Evolutionary conservation across 2,329 filamentous ascomycete genomes (phyloP), one percentile per base, ranked within the genome.

Genomic region (Fusarium acutatum): DNA sequence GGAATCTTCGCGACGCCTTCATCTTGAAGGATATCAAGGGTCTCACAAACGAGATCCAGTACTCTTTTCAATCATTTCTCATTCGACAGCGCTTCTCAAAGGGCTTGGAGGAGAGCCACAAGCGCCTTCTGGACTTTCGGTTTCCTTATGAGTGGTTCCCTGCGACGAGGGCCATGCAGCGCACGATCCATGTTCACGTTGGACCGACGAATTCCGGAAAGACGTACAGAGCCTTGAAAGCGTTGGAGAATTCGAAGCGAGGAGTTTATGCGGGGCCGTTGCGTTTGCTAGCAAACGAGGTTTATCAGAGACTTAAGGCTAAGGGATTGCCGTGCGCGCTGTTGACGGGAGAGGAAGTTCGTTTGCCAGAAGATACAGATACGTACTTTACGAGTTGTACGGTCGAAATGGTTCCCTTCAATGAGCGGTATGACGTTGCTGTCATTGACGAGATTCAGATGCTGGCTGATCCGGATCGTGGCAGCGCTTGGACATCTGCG

Each of bases 361-460:
- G 93, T 59, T 83, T 93, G 14, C 91, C 94, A 1, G 85, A 90
- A 53, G 84, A 88, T 15, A 83, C 84, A 3, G 85, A 91, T 58
- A 82, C 83, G 8, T 87, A 87, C 69, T 92, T 97, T 78, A 88
- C 88, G 64, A 96, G 94, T 79, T 98, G 96, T 79, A 99, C 96
- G 0, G 96, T 99, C 7, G 96, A 99, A 81, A 99, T 99, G 89
- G 83, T 88, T 13, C 88, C 88, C 4, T 79, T 86, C n/a, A 87
- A 84, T 75, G 74, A 82, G 8, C 80, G 81, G 5, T 90, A 94
- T 35, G 96, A 98, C 46, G 95, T 99, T 40, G 96, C 94, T 3
- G 96, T 99, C 74, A 96, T 99, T 71, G 96, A 99, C 79, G 96
- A 99, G 84, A 98, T 99, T 64, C 96, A 99, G 82, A 98, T 99